A percentile compares a stretch with the other conserved stretches of the same genome.
phyloP scores from a whole-genome alignment of 2,329 filamentous ascomycete species.

The Microdochium paspali region DNA sequence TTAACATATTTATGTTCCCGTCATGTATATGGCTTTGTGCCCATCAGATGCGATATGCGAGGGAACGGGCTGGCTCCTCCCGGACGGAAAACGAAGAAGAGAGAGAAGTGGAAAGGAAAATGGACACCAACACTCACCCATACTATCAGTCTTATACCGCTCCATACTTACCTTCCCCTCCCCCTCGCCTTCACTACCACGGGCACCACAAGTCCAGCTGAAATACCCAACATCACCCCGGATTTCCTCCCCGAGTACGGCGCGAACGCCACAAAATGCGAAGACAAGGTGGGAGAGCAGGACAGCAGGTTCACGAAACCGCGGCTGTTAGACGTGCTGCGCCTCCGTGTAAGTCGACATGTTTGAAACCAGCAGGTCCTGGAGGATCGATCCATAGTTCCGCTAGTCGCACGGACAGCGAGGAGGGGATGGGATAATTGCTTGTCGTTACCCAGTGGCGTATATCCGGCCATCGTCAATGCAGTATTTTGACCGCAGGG shows the following conservation, averaged over 20 bases:
- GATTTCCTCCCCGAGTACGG: constrained; percentile 28
- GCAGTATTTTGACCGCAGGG: constrained; percentile 27
- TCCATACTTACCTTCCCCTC: constrained; percentile 17
- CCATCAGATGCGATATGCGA: no score
- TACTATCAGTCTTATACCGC: constrained; percentile 32
- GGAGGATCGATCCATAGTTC: no score
- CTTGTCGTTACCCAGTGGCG: constrained; percentile 24
- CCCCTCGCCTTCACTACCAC: no score
- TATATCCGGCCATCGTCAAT: constrained; percentile 34
- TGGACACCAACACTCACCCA: constrained; percentile 21
- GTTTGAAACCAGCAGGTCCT: no score
- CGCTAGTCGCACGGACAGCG: neutral
- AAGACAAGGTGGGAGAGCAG: constrained; percentile 27
- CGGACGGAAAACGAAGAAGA: no score
- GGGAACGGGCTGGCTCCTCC: no score
- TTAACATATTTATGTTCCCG: no score
- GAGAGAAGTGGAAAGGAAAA: no score
- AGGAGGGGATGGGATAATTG: neutral
- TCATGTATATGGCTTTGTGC: no score
- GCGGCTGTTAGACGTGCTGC: constrained; percentile 33
- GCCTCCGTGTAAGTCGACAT: neutral
- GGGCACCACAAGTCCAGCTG: constrained; percentile 28
- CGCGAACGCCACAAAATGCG: constrained; percentile 33
- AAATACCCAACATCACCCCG: constrained; percentile 30
- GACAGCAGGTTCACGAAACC: constrained; percentile 37